phyloP scores from a whole-genome alignment of 306 rosid genomes.

The Lathyrus oleraceus region DNA sequence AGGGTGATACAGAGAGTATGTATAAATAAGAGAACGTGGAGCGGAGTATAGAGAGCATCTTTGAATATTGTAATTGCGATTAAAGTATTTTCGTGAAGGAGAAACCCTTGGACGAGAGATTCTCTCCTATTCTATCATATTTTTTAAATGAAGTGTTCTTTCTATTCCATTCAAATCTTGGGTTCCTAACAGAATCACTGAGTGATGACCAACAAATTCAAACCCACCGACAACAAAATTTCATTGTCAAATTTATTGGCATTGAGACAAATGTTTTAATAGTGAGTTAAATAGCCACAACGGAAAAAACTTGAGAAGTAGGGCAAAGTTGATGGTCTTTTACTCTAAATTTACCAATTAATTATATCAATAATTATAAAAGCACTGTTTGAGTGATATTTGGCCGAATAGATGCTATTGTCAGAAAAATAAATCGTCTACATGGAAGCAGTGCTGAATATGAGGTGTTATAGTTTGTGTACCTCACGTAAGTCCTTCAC shows the following conservation, averaged over 20 bases:
- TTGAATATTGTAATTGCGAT: not conserved
- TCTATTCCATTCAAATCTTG: not conserved
- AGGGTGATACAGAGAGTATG: not conserved
- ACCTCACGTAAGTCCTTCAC: conserved; percentile 87
- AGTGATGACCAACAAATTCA: conserved; percentile 1
- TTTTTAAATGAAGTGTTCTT: not conserved
- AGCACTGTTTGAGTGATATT: not conserved
- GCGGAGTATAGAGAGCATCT: not conserved
- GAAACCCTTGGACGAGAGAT: not conserved
- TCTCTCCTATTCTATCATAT: not conserved
- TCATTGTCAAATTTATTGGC: conserved; percentile 1
- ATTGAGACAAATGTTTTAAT: not conserved
- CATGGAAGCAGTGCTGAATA: not conserved
- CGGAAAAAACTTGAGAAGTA: conserved; percentile 8
- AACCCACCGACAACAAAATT: conserved; percentile 13
- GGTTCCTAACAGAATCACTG: not conserved
- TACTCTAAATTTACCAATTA: not conserved
- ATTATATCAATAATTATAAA: not conserved
- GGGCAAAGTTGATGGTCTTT: conserved; percentile 4
- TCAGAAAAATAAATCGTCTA: conserved; percentile 27
- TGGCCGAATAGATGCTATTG: conserved; percentile 23
- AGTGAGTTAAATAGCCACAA: not conserved
- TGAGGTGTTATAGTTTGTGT: conserved; percentile 20
- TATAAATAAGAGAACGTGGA: not conserved
- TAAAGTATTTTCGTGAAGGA: not conserved